Conservation (phyloP, 805 yeast species). For the Lipomyces kockii region DNA sequence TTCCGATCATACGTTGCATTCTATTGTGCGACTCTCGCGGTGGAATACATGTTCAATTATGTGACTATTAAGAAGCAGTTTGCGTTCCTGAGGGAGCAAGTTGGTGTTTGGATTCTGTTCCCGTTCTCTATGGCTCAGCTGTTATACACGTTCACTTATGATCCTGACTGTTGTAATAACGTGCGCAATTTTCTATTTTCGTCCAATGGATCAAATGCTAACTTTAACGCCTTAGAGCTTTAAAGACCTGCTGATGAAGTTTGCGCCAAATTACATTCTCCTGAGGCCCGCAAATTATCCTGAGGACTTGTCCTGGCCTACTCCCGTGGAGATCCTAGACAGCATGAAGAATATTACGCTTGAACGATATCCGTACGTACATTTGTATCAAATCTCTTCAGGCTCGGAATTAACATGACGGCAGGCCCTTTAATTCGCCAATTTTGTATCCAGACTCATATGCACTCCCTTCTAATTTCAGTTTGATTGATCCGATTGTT, state of each 20-base stretch:
- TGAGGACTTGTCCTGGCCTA: constrained; percentile 44
- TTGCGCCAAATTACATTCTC: constrained; percentile 44
- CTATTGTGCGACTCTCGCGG: constrained; percentile 44
- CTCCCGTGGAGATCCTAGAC: constrained; percentile 41
- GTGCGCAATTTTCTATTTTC: constrained; percentile 4
- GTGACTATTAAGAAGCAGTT: constrained; percentile 45
- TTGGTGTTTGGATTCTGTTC: constrained; percentile 49
- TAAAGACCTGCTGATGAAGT: constrained; percentile 40
- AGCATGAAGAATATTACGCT: constrained; percentile 43
- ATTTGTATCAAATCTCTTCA: constrained; percentile 12
- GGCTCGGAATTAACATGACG: not conserved
- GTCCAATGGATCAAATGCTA: not conserved
- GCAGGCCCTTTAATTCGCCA: constrained; percentile 37
- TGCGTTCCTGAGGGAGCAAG: constrained; percentile 45
- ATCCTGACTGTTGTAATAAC: constrained; percentile 46
- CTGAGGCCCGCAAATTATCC: constrained; percentile 43
- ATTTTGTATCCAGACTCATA: constrained; percentile 36
- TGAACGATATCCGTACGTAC: constrained; percentile 44
- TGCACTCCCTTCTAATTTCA: constrained; percentile 29
- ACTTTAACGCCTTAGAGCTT: constrained; percentile 30
- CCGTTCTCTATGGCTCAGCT: constrained; percentile 50
- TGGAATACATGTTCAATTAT: constrained; percentile 46
- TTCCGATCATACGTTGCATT: constrained; percentile 43
- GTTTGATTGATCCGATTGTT: constrained; percentile 31
- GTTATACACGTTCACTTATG: constrained; percentile 45